phyloP scores from a whole-genome alignment of 2,329 filamentous ascomycete species.

The Calonectria hawksworthii region DNA sequence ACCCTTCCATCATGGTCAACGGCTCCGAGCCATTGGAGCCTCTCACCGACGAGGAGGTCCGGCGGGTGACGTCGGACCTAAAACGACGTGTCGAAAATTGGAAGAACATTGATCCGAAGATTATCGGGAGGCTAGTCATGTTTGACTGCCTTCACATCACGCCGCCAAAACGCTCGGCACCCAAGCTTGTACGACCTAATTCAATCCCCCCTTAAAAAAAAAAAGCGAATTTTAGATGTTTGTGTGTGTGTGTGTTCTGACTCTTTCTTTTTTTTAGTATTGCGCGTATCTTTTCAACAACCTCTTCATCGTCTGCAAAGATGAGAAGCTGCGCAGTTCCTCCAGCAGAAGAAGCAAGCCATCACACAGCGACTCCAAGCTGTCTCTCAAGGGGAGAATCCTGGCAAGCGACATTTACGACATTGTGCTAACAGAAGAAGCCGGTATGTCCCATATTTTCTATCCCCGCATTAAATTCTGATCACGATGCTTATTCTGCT shows the following conservation, averaged over 20 bases:
- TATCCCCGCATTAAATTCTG: background rate
- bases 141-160: background rate
- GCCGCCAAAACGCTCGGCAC: background rate
- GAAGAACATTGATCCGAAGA: constrained; percentile 11
- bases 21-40: background rate
- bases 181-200: background rate
- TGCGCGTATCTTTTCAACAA: background rate
- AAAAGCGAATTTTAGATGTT: background rate
- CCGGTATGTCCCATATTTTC: background rate
- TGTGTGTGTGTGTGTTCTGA: too few species aligned
- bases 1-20: background rate
- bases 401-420: background rate
- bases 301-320: constrained; percentile 1
- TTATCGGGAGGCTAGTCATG: background rate
- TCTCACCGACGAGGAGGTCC: background rate
- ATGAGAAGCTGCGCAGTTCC: background rate
- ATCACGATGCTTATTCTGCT: background rate
- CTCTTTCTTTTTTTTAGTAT: background rate
- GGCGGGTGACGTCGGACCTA: background rate
- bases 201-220: background rate
- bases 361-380: background rate
- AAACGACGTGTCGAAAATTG: constrained; percentile 11
- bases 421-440: background rate
- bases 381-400: background rate
- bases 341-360: background rate